phyloP scores from a whole-genome alignment of 1,284 basidiomycete genomes.

The Rhodotorula sp. region DNA sequence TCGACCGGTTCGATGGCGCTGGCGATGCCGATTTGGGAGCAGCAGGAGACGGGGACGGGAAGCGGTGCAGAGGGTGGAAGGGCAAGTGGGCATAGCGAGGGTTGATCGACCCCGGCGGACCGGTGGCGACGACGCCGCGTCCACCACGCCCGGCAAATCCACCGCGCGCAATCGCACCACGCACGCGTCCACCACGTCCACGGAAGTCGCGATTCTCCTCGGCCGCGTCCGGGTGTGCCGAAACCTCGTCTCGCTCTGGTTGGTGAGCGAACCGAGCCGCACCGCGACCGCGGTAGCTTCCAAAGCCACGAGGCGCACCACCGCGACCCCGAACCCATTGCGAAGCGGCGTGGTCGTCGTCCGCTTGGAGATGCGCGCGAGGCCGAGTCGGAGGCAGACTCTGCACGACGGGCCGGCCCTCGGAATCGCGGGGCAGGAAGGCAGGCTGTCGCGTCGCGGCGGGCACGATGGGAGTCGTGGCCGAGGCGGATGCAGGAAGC shows the following conservation, averaged over 20 bases:
- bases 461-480: constrained; percentile 47
- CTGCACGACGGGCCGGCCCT: background rate
- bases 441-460: constrained; percentile 59
- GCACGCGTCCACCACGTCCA: constrained; percentile 19
- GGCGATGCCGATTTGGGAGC: background rate
- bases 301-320: constrained; percentile 8
- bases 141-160: constrained; percentile 49
- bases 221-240: constrained; percentile 50
- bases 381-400: background rate
- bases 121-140: constrained; percentile 43
- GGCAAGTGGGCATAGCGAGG: constrained; percentile 36
- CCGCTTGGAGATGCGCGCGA: background rate
- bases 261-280: background rate
- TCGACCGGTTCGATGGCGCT: background rate
- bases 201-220: constrained; percentile 52
- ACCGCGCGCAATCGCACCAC: constrained; percentile 37
- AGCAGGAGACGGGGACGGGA: constrained; percentile 15
- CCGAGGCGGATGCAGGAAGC: background rate
- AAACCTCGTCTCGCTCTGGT: constrained; percentile 46
- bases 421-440: constrained; percentile 10
- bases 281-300: background rate
- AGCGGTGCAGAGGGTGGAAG: constrained; percentile 39
- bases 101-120: constrained; percentile 28
- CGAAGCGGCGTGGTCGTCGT: background rate
- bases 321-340: constrained; percentile 45